Base-by-base conservation (phyloP, 768 basidiomycete species). In the Suillus subalutaceus region DNA sequence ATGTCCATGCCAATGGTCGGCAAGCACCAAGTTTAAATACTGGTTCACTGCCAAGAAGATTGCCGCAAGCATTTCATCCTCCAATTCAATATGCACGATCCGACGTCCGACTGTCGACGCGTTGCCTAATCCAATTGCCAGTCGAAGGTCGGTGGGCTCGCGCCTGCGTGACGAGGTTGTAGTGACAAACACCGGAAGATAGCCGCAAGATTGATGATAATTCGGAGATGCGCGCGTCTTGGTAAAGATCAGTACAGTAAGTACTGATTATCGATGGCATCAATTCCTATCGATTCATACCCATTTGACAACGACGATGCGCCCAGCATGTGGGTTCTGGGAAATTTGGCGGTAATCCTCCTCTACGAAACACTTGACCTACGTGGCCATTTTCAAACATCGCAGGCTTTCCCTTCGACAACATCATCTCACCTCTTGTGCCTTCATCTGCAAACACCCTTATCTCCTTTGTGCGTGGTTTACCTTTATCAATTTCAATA, bases 401-500 rank as follows among this genome's bases (percentile, higher is more conserved):
- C 32, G 6, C 20, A n/a, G 55, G 2, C 35, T 56, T 35, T 56
- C 55, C 55, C 32, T 20, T 56, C 20, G 35, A 56, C 32, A 35
- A 35, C 32, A 13, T n/a, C 35, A 37, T 56, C 55, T 56, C 55
- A 37, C 32, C 55, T 56, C 55, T 32, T 20, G 32, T 35, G 55
- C 55, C 18, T 55, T 55, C 55, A 35, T 35, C 30, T 35, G 32
- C 6, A 20, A 26, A 56, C 20, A 35, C 32, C 55, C 55, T 56
- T 56, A 56, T 56, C 55, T 56, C 55, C 35, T 56, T 56, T 6
- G 12, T 37, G 55, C 20, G 55, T 37, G 55, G 35, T 37, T 56
- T 56, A 37, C 32, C 35, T 56, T 35, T 38, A 37, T 56, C 55
- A 56, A 56, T 37, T 56, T 56, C 55, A 56, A 56, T 56, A 37